These are phyloP conservation scores for Pestalotiopsis sp. DNA, from an alignment of 2,329 filamentous ascomycete genomes.

Conservation along the genomic window DNA sequence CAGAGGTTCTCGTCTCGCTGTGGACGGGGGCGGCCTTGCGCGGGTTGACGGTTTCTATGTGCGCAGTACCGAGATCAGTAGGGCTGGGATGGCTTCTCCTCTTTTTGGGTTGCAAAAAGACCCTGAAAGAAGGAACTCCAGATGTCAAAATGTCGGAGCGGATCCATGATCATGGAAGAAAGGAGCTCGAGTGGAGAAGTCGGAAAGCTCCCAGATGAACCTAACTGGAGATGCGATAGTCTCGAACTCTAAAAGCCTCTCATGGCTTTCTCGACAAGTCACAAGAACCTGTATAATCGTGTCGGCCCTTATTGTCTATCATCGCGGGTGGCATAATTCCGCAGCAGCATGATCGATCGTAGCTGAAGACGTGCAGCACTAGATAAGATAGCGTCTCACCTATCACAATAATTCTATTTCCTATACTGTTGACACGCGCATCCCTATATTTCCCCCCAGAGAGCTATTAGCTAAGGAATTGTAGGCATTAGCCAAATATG, in stretches of 20 bases:
- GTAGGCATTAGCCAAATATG: not conserved
- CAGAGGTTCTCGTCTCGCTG: too few species aligned
- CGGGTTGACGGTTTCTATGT: not conserved
- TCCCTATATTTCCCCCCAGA: not conserved
- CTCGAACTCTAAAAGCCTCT: not conserved
- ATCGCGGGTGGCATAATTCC: not conserved
- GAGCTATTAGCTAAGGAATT: not conserved
- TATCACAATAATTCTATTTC: not conserved
- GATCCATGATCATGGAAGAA: not conserved
- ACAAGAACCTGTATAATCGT: not conserved
- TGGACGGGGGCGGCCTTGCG: not conserved
- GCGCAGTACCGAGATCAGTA: not conserved
- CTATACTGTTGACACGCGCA: not conserved
- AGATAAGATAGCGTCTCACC: not conserved
- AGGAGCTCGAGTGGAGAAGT: constrained; percentile 3
- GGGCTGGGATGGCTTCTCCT: not conserved
- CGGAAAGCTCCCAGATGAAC: not conserved
- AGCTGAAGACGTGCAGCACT: not conserved
- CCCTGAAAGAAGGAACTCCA: not conserved
- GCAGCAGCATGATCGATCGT: not conserved
- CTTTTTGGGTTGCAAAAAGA: not conserved
- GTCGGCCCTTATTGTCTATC: not conserved
- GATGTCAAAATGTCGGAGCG: not conserved
- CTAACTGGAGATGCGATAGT: not conserved
- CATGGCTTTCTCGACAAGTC: not conserved